A percentile compares a stretch with the other conserved stretches of the same genome.
Conservation (phyloP, 192 early-diverging fungal species). For the Coemansia sp. region DNA sequence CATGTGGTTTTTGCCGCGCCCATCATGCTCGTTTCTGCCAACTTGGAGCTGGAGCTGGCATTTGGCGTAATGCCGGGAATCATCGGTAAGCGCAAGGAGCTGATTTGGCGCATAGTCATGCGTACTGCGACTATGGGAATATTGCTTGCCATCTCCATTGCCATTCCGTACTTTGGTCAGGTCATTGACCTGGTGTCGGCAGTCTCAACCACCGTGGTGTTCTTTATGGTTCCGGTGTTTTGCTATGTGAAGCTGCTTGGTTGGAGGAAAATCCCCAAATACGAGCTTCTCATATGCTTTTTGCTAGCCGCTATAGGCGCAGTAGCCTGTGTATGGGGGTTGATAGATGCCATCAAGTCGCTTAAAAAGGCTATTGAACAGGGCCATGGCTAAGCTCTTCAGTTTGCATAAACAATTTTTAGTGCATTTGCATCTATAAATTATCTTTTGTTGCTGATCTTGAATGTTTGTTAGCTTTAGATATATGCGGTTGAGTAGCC, state of each 20-base stretch:
- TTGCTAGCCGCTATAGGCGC: constrained; percentile 30
- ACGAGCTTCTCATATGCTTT: constrained; percentile 39
- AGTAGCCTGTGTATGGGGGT: constrained; percentile 47
- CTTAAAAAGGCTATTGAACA: constrained; percentile 20
- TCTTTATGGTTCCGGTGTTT: constrained; percentile 80
- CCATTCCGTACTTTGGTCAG: constrained; percentile 78
- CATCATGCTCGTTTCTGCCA: constrained; percentile 69
- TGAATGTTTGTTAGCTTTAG: not conserved
- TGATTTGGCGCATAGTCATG: constrained; percentile 56
- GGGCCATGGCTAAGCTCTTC: not conserved
- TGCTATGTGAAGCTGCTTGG: constrained; percentile 76
- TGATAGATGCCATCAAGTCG: constrained; percentile 44
- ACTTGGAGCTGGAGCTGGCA: constrained; percentile 70
- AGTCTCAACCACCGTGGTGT: constrained; percentile 70
- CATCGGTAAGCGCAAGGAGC: constrained; percentile 54
- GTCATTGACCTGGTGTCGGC: constrained; percentile 80
- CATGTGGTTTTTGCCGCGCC: constrained; percentile 83
- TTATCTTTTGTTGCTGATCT: not conserved
- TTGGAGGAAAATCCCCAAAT: constrained; percentile 48
- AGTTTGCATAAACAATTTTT: no score
- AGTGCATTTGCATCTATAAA: no score
- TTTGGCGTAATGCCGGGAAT: constrained; percentile 61
- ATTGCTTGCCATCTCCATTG: constrained; percentile 62
- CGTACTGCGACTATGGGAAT: constrained; percentile 61
- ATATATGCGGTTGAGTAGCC: not conserved